These are phyloP conservation scores for Nymphaea colorata DNA, from an alignment of 164 flowering plant species.

Conservation along the genomic window DNA sequence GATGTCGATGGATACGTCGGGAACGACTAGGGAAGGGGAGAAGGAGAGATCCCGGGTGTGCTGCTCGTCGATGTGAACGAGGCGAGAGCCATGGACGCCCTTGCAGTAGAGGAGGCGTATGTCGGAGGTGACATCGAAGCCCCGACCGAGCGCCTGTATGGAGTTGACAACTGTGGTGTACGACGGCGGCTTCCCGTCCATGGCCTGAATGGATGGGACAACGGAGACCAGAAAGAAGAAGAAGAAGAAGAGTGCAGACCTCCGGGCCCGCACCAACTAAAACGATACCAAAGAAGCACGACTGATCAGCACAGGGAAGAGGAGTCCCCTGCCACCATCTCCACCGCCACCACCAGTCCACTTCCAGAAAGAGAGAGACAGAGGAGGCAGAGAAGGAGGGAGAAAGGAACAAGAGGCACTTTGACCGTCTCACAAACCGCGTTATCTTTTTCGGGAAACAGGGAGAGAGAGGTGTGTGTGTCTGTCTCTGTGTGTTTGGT, in stretches of 20 bases:
- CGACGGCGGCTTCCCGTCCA: slow-evolving; percentile 22
- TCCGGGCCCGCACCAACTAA: no score
- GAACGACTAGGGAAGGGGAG: slow-evolving; percentile 27
- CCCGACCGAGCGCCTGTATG: slow-evolving; percentile 85
- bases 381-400: no score
- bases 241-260: background rate
- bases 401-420: no score
- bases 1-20: slow-evolving; percentile 57
- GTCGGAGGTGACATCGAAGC: slow-evolving; percentile 91
- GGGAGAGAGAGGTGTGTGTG: no score
- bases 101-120: slow-evolving; percentile 88
- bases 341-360: no score
- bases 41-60: slow-evolving; percentile 41
- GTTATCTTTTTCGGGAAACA: no score
- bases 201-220: background rate
- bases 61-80: slow-evolving; percentile 52
- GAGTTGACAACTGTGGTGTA: slow-evolving; percentile 57
- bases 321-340: no score
- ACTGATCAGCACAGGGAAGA: no score
- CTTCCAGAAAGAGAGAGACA: no score
- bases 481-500: no score
- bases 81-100: slow-evolving; percentile 60
- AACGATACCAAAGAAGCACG: no score
- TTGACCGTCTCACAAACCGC: no score
- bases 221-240: background rate